Percentiles rank a stretch among this genome's conserved stretches.
Evolutionary conservation across 2,329 filamentous ascomycete species (phyloP).

Genomic region (Diaporthe sp.): DNA sequence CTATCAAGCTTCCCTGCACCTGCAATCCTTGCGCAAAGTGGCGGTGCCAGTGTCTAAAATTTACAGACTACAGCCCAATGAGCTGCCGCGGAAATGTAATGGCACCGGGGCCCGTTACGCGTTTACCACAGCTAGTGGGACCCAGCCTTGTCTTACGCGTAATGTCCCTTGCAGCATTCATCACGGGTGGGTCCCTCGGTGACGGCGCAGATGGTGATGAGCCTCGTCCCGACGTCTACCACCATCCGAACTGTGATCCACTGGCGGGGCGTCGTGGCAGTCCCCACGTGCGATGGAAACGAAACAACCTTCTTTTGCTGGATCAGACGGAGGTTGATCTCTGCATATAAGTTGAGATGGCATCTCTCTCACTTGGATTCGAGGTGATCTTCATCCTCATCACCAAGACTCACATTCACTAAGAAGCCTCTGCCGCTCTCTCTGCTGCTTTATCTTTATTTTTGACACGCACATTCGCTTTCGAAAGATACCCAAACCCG

Average conservation of each 20-base stretch:
- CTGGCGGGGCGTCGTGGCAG: conserved; percentile 1
- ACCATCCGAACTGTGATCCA: conserved; percentile 18
- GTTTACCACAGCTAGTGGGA: background rate
- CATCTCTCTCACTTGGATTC: background rate
- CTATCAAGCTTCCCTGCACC: background rate
- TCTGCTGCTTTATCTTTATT: background rate
- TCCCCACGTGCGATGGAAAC: background rate
- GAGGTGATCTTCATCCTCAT: conserved; percentile 7
- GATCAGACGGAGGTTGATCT: background rate
- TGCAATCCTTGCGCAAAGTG: background rate
- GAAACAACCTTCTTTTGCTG: background rate
- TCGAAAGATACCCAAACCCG: background rate
- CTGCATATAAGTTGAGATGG: conserved; percentile 19
- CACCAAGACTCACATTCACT: conserved; percentile 23
- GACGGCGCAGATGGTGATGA: conserved; percentile 8
- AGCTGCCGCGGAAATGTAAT: conserved; percentile 12
- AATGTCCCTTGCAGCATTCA: conserved; percentile 1
- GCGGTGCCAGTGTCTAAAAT: conserved; percentile 1
- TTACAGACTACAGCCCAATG: conserved; percentile 12
- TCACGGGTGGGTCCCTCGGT: conserved; percentile 19
- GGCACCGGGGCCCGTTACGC: conserved; percentile 8
- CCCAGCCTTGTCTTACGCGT: conserved; percentile 27
- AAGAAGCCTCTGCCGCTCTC: background rate
- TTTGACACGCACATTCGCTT: background rate
- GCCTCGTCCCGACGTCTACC: conserved; percentile 1